A percentile compares a stretch with the other conserved stretches of the same genome.
Evolutionary conservation across 148 eudicot species (phyloP).

Genomic region (Diospyros lotus): DNA sequence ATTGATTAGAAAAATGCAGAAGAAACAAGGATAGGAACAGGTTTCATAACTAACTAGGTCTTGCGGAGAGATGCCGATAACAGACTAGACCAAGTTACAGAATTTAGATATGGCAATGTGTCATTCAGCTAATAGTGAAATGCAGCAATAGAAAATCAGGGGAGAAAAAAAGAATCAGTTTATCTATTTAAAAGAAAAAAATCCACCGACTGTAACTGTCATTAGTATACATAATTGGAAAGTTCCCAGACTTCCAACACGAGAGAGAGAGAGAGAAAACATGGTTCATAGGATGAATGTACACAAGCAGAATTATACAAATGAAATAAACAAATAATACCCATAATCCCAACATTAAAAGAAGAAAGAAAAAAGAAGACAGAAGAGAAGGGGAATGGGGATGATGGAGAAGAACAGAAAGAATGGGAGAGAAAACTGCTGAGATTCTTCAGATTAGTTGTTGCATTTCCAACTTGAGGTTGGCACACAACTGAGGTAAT

Average conservation of each 20-base stretch:
- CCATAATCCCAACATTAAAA: background rate
- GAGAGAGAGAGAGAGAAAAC: background rate
- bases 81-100: too few species aligned
- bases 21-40: background rate
- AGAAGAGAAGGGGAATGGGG: too few species aligned
- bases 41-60: background rate
- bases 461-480: constrained; percentile 55
- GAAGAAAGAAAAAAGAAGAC: too few species aligned
- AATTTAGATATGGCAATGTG: too few species aligned
- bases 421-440: background rate
- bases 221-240: too few species aligned
- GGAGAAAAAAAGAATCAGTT: too few species aligned
- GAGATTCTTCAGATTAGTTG: constrained; percentile 12
- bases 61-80: too few species aligned
- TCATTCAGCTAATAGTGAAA: too few species aligned
- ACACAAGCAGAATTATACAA: constrained; percentile 5
- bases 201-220: too few species aligned
- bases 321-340: constrained; percentile 1
- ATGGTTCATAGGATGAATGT: background rate
- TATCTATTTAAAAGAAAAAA: too few species aligned
- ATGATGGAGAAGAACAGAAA: background rate
- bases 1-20: background rate
- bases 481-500: constrained; percentile 71
- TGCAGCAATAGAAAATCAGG: too few species aligned
- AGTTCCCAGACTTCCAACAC: too few species aligned